Evolutionary conservation across 169 alveolate genomes (phyloP).

Genomic region (Plasmodium billcollinsi): DNA sequence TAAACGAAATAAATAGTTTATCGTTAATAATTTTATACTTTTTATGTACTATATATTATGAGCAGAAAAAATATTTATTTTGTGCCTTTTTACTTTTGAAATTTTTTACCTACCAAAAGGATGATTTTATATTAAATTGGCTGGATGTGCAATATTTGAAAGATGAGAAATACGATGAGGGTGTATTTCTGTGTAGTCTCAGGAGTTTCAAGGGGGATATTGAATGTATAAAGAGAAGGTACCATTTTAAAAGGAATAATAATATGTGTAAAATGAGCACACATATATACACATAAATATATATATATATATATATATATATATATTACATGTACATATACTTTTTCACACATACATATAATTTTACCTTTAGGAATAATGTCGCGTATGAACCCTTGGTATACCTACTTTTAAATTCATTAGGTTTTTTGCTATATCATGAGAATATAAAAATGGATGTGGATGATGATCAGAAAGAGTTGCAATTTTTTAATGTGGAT

Average conservation of each 20-base stretch:
- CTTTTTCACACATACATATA: neutral
- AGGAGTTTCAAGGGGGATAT: neutral
- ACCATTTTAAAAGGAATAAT: neutral
- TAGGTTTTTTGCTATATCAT: slow-evolving; percentile 23
- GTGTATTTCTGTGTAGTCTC: neutral
- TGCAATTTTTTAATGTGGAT: slow-evolving; percentile 23
- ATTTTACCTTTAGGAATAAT: slow-evolving; percentile 19
- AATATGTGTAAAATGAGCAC: no score
- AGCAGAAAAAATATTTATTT: slow-evolving; percentile 32
- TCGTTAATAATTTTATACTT: slow-evolving; percentile 39
- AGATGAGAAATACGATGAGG: slow-evolving; percentile 4
- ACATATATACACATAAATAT: no score
- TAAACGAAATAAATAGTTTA: slow-evolving; percentile 34
- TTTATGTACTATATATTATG: slow-evolving; percentile 67
- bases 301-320: neutral
- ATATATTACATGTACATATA: neutral
- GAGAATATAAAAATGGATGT: neutral
- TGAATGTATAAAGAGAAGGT: slow-evolving; percentile 19
- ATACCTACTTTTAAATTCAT: slow-evolving; percentile 19
- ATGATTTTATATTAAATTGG: slow-evolving; percentile 9
- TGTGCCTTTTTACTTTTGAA: slow-evolving; percentile 16
- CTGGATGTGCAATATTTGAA: slow-evolving; percentile 3
- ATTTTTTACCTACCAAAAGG: slow-evolving; percentile 28
- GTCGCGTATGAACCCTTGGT: slow-evolving; percentile 34
- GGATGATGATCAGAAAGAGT: neutral